Conservation (phyloP, 768 basidiomycete species). For the Kwoniella dejecticola region DNA sequence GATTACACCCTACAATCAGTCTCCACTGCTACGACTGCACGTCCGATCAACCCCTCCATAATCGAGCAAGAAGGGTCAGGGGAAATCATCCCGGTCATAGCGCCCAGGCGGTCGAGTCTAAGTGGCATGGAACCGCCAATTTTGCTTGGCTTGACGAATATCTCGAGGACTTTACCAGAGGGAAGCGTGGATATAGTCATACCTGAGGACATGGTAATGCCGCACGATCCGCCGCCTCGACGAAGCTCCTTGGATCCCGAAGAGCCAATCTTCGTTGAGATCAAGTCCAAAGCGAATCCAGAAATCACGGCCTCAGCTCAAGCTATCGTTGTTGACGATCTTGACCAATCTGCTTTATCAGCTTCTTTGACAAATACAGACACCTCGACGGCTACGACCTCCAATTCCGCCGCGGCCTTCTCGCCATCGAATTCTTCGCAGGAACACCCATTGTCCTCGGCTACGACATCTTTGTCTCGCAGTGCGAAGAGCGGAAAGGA, state of each 20-base stretch:
- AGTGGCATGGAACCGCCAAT: neutral
- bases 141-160: constrained; percentile 21
- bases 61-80: neutral
- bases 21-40: constrained; percentile 28
- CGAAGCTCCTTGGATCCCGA: constrained; percentile 37
- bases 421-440: constrained; percentile 35
- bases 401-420: constrained; percentile 30
- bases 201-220: constrained; percentile 36
- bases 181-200: constrained; percentile 21
- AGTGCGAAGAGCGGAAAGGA: constrained; percentile 50
- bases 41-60: constrained; percentile 37
- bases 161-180: constrained; percentile 4
- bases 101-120: constrained; percentile 27
- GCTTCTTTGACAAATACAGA: constrained; percentile 38
- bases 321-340: constrained; percentile 14
- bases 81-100: constrained; percentile 5
- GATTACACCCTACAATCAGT: constrained; percentile 44
- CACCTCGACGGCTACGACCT: constrained; percentile 21
- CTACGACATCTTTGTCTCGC: constrained; percentile 52
- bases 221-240: constrained; percentile 41
- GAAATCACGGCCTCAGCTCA: constrained; percentile 9
- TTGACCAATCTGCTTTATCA: constrained; percentile 29
- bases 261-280: neutral
- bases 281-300: constrained; percentile 7
- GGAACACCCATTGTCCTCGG: constrained; percentile 50